Percentiles rank a stretch among this genome's conserved stretches.
Evolutionary conservation across 768 basidiomycete genomes (phyloP).

Genomic region (Floccularia luteovirens): DNA sequence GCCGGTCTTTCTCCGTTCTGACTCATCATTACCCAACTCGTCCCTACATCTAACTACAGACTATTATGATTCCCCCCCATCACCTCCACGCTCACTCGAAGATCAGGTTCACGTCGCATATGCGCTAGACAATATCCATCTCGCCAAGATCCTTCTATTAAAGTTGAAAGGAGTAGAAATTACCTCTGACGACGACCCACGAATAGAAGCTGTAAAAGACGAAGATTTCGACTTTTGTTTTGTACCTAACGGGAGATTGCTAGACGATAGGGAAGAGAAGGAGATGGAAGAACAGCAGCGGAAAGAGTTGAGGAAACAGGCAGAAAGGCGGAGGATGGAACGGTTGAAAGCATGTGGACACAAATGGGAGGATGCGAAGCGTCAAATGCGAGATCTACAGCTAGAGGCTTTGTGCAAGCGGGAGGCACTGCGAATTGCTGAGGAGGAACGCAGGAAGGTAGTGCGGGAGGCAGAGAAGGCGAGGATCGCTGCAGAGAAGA

Average conservation of each 20-base stretch:
- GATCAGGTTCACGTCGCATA: slow-evolving; percentile 66
- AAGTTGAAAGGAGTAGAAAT: slow-evolving; percentile 58
- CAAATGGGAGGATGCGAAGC: slow-evolving; percentile 42
- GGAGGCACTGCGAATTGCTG: slow-evolving; percentile 18
- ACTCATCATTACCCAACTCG: slow-evolving; percentile 17
- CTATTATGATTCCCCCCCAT: slow-evolving; percentile 39
- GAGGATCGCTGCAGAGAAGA: no score
- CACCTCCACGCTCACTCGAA: slow-evolving; percentile 38
- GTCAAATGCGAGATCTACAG: slow-evolving; percentile 30
- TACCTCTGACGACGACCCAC: slow-evolving; percentile 50
- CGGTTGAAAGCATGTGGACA: slow-evolving; percentile 36
- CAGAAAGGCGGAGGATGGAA: slow-evolving; percentile 28
- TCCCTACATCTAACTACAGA: slow-evolving; percentile 25
- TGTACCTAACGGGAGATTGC: slow-evolving; percentile 30
- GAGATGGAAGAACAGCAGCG: slow-evolving; percentile 26
- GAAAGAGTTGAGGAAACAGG: slow-evolving; percentile 25
- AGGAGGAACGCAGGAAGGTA: no score
- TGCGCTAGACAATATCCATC: slow-evolving; percentile 57
- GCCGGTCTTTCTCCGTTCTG: slow-evolving; percentile 15
- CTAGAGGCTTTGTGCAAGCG: slow-evolving; percentile 22
- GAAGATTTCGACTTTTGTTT: slow-evolving; percentile 43
- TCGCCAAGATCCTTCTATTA: slow-evolving; percentile 58
- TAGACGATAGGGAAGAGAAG: slow-evolving; percentile 35
- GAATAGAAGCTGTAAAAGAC: slow-evolving; percentile 52
- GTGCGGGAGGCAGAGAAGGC: no score